phyloP scores from a whole-genome alignment of 306 rosid genomes.

The Medicago arabica region DNA sequence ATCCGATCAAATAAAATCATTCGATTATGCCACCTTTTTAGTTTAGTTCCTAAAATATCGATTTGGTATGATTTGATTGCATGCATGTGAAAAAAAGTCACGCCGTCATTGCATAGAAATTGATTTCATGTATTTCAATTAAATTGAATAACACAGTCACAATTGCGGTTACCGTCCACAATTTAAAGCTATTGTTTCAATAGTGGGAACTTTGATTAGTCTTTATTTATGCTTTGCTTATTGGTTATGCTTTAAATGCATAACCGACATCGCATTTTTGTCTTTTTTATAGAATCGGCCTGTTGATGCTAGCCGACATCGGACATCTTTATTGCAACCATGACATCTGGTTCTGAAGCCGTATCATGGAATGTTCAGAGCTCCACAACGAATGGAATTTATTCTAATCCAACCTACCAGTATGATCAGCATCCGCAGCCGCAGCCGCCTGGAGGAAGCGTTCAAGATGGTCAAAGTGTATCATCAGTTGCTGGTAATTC shows the following conservation, averaged over 20 bases:
- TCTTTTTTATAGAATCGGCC: conserved; percentile 58
- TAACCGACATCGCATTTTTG: conserved; percentile 15
- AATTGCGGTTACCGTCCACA: neutral
- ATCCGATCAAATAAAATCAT: too few species aligned
- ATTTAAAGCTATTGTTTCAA: neutral
- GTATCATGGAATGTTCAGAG: conserved; percentile 66
- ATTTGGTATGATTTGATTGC: too few species aligned
- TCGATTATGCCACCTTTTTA: too few species aligned
- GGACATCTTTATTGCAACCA: conserved; percentile 53
- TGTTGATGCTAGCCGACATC: conserved; percentile 66
- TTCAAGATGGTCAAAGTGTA: conserved; percentile 66
- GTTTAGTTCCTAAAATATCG: too few species aligned
- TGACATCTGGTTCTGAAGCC: conserved; percentile 67
- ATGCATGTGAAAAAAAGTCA: too few species aligned
- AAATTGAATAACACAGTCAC: neutral
- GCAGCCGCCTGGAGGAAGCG: conserved; percentile 70
- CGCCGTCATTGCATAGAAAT: too few species aligned
- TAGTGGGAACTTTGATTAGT: conserved; percentile 5
- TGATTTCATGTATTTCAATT: too few species aligned
- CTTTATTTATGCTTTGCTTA: conserved; percentile 3
- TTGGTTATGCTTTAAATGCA: conserved; percentile 29
- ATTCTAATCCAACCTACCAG: conserved; percentile 69
- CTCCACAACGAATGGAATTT: conserved; percentile 70
- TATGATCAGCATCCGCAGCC: conserved; percentile 73
- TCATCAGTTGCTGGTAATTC: conserved; percentile 80